These are phyloP conservation scores for Lactarius akahatsu DNA, from an alignment of 768 basidiomycete genomes.

Conservation along the genomic window DNA sequence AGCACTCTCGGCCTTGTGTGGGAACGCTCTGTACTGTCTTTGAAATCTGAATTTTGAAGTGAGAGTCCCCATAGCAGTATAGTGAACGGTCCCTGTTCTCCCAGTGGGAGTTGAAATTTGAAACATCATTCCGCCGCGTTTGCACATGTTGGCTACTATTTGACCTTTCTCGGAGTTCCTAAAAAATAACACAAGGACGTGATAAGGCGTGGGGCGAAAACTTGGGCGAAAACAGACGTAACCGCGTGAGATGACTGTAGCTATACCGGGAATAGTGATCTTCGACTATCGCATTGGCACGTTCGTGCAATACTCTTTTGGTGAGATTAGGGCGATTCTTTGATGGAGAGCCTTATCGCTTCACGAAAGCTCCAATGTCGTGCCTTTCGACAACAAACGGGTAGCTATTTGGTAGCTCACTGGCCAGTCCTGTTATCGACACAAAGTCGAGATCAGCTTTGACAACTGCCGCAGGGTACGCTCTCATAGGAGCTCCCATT, in stretches of 20 bases:
- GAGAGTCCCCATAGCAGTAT: background rate
- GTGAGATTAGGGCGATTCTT: conserved; percentile 28
- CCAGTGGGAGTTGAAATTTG: background rate
- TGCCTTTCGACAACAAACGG: conserved; percentile 43
- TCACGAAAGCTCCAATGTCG: conserved; percentile 28
- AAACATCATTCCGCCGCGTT: background rate
- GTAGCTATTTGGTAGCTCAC: conserved; percentile 64
- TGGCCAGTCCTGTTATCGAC: conserved; percentile 52
- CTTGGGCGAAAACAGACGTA: background rate
- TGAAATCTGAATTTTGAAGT: background rate
- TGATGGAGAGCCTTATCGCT: conserved; percentile 28
- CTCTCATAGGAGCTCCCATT: background rate
- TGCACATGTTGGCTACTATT: background rate
- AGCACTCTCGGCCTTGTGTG: background rate
- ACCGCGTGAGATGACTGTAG: conserved; percentile 27
- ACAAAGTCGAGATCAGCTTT: conserved; percentile 39
- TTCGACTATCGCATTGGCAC: conserved; percentile 26
- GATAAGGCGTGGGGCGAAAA: background rate
- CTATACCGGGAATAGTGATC: conserved; percentile 29
- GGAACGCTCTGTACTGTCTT: background rate
- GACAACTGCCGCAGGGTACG: conserved; percentile 39
- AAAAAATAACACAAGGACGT: background rate
- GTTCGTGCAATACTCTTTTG: conserved; percentile 19
- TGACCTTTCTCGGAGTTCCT: background rate
- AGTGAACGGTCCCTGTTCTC: background rate